Evolutionary conservation across 169 alveolate species (phyloP).

Genomic region (Plasmodium gaboni): DNA sequence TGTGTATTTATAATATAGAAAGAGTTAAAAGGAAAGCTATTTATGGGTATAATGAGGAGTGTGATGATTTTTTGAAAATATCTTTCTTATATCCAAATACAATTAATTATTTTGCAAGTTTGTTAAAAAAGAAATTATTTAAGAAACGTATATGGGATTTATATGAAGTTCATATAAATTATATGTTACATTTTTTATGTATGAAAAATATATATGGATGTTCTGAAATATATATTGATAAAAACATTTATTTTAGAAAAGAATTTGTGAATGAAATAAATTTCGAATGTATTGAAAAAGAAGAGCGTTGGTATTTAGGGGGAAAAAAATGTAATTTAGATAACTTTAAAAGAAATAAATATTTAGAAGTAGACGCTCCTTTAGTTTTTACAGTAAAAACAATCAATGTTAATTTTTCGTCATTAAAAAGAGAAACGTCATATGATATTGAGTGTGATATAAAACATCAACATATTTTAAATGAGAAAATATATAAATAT

Average conservation of each 20-base stretch:
- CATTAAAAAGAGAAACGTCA: conserved; percentile 48
- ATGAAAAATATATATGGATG: conserved; percentile 68
- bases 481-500: conserved; percentile 26
- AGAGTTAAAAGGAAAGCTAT: conserved; percentile 64
- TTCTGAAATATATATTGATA: conserved; percentile 48
- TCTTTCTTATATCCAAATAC: conserved; percentile 50
- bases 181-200: conserved; percentile 70
- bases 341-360: conserved; percentile 42
- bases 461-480: conserved; percentile 45
- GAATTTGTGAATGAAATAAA: conserved; percentile 38
- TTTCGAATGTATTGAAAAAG: conserved; percentile 29
- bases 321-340: conserved; percentile 18
- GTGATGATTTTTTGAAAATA: conserved; percentile 46
- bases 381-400: conserved; percentile 39
- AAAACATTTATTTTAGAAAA: conserved; percentile 46
- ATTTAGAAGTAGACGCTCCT: conserved; percentile 42
- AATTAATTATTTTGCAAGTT: conserved; percentile 48
- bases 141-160: conserved; percentile 61
- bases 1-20: conserved; percentile 57
- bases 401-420: conserved; percentile 53
- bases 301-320: conserved; percentile 50
- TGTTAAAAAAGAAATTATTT: conserved; percentile 61
- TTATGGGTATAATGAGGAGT: conserved; percentile 61
- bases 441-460: conserved; percentile 73
- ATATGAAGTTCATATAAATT: conserved; percentile 71